Evolutionary conservation across 306 rosid species (phyloP).

Genomic region (Ormosia semicastrata): DNA sequence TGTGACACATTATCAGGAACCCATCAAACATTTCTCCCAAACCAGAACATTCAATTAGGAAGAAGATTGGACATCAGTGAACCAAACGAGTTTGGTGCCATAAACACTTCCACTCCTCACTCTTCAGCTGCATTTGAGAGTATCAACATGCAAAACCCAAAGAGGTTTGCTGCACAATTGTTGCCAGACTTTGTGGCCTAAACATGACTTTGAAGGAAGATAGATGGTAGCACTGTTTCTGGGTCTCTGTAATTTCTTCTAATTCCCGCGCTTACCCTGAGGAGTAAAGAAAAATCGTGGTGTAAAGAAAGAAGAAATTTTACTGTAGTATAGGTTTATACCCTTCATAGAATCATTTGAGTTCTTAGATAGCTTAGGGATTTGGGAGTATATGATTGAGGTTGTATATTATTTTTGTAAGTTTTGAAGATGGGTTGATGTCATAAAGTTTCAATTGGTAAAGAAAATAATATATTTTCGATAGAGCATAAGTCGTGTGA

Average conservation of each 20-base stretch:
- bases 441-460: slow-evolving; percentile 53
- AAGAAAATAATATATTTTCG: slow-evolving; percentile 54
- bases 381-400: slow-evolving; percentile 73
- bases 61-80: slow-evolving; percentile 73
- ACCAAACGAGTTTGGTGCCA: slow-evolving; percentile 59
- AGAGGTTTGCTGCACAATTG: slow-evolving; percentile 89
- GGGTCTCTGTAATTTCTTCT: slow-evolving; percentile 33
- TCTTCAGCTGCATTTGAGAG: slow-evolving; percentile 74
- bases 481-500: slow-evolving; percentile 25
- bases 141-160: slow-evolving; percentile 85
- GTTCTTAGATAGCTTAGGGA: slow-evolving; percentile 72
- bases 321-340: slow-evolving; percentile 80
- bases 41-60: slow-evolving; percentile 70
- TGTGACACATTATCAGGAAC: slow-evolving; percentile 69
- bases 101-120: slow-evolving; percentile 61
- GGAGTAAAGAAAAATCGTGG: slow-evolving; percentile 46
- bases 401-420: slow-evolving; percentile 91
- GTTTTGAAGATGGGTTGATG: slow-evolving; percentile 63
- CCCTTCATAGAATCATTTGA: slow-evolving; percentile 69
- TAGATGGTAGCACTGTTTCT: slow-evolving; percentile 6
- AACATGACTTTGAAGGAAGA: slow-evolving; percentile 20
- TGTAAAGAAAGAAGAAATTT: slow-evolving; percentile 74
- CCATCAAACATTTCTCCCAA: slow-evolving; percentile 71
- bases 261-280: slow-evolving; percentile 25
- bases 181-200: slow-evolving; percentile 86